Evolutionary conservation across 1,284 basidiomycete species (phyloP).

Genomic region (Marasmius tenuissimus): DNA sequence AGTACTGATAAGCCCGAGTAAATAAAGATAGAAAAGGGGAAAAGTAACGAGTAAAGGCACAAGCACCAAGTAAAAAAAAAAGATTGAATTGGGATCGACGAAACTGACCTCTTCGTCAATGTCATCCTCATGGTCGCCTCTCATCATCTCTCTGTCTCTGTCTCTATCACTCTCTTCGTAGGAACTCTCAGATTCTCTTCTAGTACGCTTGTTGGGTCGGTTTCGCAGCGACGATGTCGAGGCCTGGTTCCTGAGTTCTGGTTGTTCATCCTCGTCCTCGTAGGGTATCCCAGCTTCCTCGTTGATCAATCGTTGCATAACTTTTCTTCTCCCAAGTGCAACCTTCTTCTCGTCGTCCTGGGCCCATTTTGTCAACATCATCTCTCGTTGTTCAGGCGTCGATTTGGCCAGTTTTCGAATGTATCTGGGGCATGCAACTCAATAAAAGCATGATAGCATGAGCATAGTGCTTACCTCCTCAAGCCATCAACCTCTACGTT

Average conservation of each 20-base stretch:
- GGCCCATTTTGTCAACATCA: conserved; percentile 12
- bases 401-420: conserved; percentile 10
- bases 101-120: too few relatives aligned
- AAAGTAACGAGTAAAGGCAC: not conserved
- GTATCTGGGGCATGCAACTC: conserved; percentile 3
- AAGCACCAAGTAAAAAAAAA: too few relatives aligned
- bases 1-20: not conserved
- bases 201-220: not conserved
- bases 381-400: conserved; percentile 8
- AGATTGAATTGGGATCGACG: too few relatives aligned
- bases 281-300: not conserved
- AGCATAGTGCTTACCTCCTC: conserved; percentile 1
- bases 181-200: not conserved
- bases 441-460: not conserved
- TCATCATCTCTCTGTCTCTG: too few relatives aligned
- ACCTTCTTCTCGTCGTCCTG: conserved; percentile 6
- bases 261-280: not conserved
- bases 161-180: too few relatives aligned
- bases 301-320: not conserved
- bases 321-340: not conserved
- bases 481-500: conserved; percentile 8
- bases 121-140: too few relatives aligned
- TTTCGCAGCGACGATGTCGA: too few relatives aligned
- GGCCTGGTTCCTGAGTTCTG: too few relatives aligned
- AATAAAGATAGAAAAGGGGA: not conserved